These are phyloP conservation scores for Xylariaceae sp. DNA, from an alignment of 2,329 filamentous ascomycete genomes.

Conservation along the genomic window DNA sequence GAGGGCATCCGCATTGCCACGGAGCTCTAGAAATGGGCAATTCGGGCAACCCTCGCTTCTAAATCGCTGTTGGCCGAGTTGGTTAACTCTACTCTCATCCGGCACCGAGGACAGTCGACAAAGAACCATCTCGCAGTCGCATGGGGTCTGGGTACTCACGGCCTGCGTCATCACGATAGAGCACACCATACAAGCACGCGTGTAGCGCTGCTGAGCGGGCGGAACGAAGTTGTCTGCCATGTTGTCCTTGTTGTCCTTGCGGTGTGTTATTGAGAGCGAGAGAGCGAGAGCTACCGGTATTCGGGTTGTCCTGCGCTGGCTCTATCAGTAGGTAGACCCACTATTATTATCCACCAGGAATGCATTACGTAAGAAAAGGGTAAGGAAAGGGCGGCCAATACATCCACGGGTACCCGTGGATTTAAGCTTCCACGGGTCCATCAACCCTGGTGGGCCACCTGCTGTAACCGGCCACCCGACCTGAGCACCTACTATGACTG, in stretches of 20 bases:
- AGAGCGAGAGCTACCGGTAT: too few relatives aligned
- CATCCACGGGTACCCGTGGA: too few relatives aligned
- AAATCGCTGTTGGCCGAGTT: slow-evolving; percentile 61
- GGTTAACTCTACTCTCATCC: neutral
- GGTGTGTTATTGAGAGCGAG: too few relatives aligned
- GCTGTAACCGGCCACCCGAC: too few relatives aligned
- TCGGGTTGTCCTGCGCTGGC: too few relatives aligned
- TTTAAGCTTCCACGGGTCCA: too few relatives aligned
- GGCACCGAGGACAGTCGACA: neutral
- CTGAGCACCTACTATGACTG: too few relatives aligned
- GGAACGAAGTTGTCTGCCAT: slow-evolving; percentile 63
- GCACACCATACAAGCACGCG: slow-evolving; percentile 98
- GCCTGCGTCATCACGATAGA: slow-evolving; percentile 82
- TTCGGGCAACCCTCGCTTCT: slow-evolving; percentile 86
- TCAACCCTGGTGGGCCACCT: too few relatives aligned
- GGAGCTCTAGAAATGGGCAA: slow-evolving; percentile 87
- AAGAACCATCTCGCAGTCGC: neutral
- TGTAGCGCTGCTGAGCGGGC: slow-evolving; percentile 72
- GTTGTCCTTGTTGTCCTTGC: slow-evolving; percentile 4
- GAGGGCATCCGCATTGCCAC: slow-evolving; percentile 73
- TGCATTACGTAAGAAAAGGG: too few relatives aligned
- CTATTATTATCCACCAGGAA: too few relatives aligned
- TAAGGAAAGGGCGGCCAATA: too few relatives aligned
- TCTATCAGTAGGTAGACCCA: too few relatives aligned
- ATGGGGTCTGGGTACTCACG: slow-evolving; percentile 42